Evolutionary conservation across 2,329 filamentous ascomycete species (phyloP).

Genomic region (Fonsecaea erecta): DNA sequence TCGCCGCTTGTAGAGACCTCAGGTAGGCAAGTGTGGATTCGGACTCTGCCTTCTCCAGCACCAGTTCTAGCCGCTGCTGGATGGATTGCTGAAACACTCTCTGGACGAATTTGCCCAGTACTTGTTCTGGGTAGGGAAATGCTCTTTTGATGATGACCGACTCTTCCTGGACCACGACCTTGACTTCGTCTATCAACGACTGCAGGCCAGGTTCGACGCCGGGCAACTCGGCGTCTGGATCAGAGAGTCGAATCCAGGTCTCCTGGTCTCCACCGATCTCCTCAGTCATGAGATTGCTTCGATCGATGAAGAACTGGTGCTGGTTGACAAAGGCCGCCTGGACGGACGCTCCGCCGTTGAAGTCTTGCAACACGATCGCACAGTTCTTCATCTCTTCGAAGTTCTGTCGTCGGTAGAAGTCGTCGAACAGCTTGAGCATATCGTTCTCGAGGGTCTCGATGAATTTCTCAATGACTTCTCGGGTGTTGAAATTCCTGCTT

Average conservation of each 20-base stretch:
- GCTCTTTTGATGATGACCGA: conserved; percentile 95
- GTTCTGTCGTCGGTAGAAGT: conserved; percentile 92
- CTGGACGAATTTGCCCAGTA: conserved; percentile 90
- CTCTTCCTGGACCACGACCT: conserved; percentile 94
- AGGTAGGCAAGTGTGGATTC: conserved; percentile 92
- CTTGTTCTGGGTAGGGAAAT: conserved; percentile 95
- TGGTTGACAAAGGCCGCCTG: conserved; percentile 97
- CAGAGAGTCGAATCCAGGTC: conserved; percentile 88
- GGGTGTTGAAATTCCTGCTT: conserved; percentile 64
- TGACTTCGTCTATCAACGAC: conserved; percentile 90
- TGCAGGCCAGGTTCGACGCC: conserved; percentile 91
- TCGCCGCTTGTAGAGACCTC: conserved; percentile 85
- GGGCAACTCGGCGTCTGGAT: conserved; percentile 89
- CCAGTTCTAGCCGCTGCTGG: conserved; percentile 92
- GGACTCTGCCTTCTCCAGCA: conserved; percentile 89
- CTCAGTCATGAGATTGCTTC: conserved; percentile 87
- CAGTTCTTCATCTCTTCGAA: conserved; percentile 99
- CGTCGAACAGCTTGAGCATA: conserved; percentile 92
- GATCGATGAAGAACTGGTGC: conserved; percentile 98
- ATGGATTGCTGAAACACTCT: conserved; percentile 97
- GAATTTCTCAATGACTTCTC: conserved; percentile 94
- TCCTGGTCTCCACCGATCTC: conserved; percentile 68
- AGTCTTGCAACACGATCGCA: conserved; percentile 89
- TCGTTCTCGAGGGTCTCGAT: conserved; percentile 95
- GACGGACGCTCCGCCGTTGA: conserved; percentile 93